These are phyloP conservation scores for Fraxinus quadrangulata DNA, from an alignment of 257 asterid genomes.

Conservation along the genomic window DNA sequence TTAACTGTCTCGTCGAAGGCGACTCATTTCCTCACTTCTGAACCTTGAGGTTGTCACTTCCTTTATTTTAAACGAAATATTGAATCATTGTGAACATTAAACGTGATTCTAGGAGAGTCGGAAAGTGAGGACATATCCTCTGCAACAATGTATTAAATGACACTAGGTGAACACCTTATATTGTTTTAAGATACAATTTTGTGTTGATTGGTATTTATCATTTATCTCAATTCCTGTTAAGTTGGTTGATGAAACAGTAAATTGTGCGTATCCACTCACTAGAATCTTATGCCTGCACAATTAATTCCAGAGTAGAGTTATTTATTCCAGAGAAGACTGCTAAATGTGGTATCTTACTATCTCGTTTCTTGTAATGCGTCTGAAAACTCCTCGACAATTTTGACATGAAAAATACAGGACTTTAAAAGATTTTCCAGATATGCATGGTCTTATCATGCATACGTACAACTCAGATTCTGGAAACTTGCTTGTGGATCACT, in stretches of 20 bases:
- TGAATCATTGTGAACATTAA: background rate
- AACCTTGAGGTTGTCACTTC: background rate
- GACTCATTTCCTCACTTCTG: conserved; percentile 11
- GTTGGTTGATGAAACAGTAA: conserved; percentile 10
- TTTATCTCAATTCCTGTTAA: background rate
- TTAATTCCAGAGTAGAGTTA: conserved; percentile 11
- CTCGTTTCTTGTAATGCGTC: conserved; percentile 33
- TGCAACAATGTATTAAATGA: background rate
- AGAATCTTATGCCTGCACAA: conserved; percentile 10
- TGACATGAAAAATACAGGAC: conserved; percentile 79
- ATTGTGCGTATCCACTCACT: background rate
- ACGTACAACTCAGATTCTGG: conserved; percentile 68
- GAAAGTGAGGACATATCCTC: conserved; percentile 8
- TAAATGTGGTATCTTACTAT: conserved; percentile 28
- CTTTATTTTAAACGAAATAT: background rate
- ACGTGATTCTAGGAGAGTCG: conserved; percentile 18
- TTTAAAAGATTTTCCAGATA: conserved; percentile 72
- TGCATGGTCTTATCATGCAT: conserved; percentile 86
- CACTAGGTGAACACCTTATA: background rate
- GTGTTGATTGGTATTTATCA: background rate
- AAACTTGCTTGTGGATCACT: conserved; percentile 74
- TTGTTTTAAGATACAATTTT: background rate
- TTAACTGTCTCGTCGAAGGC: conserved; percentile 12
- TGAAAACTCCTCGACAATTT: conserved; percentile 52
- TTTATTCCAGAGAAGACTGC: background rate